Percentiles rank a stretch among this genome's conserved stretches.
Evolutionary conservation across 2,329 filamentous ascomycete genomes (phyloP).

Genomic region (Chlorencoelia australis): DNA sequence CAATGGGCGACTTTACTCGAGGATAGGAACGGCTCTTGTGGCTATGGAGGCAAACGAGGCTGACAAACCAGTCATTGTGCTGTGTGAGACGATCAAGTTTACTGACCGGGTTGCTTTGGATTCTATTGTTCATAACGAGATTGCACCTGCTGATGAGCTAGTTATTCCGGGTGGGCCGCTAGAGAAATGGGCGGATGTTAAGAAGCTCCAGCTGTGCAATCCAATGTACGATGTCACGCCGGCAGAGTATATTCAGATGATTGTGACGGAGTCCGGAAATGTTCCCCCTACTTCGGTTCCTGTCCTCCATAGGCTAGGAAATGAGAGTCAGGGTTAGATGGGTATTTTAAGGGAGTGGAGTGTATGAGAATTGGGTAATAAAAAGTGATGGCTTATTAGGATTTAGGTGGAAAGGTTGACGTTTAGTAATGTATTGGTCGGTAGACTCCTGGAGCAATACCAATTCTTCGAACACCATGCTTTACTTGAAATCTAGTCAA

Average conservation of each 20-base stretch:
- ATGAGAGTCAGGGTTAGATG: constrained; percentile 29
- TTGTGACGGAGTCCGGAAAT: constrained; percentile 85
- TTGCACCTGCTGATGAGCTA: constrained; percentile 65
- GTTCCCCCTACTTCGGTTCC: constrained; percentile 80
- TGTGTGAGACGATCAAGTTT: constrained; percentile 94
- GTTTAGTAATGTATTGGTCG: too few relatives aligned
- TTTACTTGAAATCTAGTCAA: too few relatives aligned
- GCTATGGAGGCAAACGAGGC: constrained; percentile 71
- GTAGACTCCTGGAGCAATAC: too few relatives aligned
- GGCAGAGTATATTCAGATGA: constrained; percentile 74
- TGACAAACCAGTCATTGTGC: constrained; percentile 73
- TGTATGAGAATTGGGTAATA: too few relatives aligned
- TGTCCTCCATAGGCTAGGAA: constrained; percentile 53
- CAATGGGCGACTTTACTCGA: constrained; percentile 82
- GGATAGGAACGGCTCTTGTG: constrained; percentile 77
- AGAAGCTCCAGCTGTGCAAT: constrained; percentile 53
- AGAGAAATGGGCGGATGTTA: constrained; percentile 45
- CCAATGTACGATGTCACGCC: constrained; percentile 90
- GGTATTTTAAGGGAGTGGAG: too few relatives aligned
- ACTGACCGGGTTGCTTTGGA: constrained; percentile 82
- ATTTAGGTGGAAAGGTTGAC: too few relatives aligned
- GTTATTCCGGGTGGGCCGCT: constrained; percentile 30
- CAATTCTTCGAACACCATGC: too few relatives aligned
- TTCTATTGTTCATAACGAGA: constrained; percentile 89
- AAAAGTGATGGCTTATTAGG: too few relatives aligned